These are phyloP conservation scores for Bacterosira constricta DNA, from an alignment of 108 stramenopile genomes.

Conservation along the genomic window DNA sequence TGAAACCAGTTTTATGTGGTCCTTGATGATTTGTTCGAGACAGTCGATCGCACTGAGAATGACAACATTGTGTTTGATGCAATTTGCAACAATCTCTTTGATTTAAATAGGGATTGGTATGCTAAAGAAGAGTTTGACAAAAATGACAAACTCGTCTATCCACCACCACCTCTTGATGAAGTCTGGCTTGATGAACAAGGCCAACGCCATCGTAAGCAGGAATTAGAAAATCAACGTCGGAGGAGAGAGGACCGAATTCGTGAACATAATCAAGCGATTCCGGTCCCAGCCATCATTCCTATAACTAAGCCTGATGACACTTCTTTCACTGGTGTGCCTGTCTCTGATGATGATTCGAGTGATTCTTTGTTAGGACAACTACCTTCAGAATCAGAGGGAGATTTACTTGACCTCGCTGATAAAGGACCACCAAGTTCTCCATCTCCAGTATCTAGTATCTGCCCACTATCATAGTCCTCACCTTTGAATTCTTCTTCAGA, in stretches of 20 bases:
- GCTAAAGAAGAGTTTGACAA: slow-evolving; percentile 4
- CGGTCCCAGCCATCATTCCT: not conserved
- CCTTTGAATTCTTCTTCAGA: too few species aligned
- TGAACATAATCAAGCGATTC: not conserved
- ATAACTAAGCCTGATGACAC: too few species aligned
- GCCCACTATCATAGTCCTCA: too few species aligned
- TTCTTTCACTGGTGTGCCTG: not conserved
- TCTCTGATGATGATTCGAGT: not conserved
- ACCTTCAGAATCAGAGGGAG: not conserved
- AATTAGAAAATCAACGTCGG: not conserved
- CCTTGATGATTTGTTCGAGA: slow-evolving; percentile 20
- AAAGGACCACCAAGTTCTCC: too few species aligned
- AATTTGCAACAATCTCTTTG: not conserved
- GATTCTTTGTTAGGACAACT: not conserved
- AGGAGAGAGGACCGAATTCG: not conserved
- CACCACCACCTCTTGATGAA: slow-evolving; percentile 18
- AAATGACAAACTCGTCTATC: slow-evolving; percentile 1
- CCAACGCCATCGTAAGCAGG: not conserved
- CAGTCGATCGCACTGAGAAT: not conserved
- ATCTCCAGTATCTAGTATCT: too few species aligned
- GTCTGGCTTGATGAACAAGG: slow-evolving; percentile 18
- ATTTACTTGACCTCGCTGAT: not conserved
- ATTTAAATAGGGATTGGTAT: not conserved
- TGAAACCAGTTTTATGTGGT: slow-evolving; percentile 36
- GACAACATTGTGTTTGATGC: not conserved